Base-by-base conservation (phyloP, 1,284 basidiomycete genomes). In the Cutaneotrichosporon dermatis region DNA sequence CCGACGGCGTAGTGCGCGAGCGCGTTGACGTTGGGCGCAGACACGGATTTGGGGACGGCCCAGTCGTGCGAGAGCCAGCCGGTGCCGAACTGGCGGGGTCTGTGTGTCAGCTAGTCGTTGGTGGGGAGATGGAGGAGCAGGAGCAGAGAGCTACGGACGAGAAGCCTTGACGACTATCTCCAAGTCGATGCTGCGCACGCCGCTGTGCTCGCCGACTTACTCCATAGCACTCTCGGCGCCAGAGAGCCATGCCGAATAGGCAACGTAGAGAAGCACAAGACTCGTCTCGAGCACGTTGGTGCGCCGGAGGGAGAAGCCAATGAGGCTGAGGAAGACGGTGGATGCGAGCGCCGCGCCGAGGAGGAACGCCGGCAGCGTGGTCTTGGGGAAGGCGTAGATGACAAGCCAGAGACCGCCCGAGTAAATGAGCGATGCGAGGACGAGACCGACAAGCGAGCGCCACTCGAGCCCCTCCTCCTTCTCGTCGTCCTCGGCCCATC, bases 201-300 rank as follows among this genome's bases (percentile, higher is more conserved):
- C 25, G 2, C 25, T n/a, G n/a, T n/a, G n/a, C n/a, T n/a, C n/a
- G n/a, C n/a, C 34, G 15, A 67, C 76, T 69, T 53, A 78, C 76
- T 76, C 72, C 67, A 77, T 73, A 3, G 68, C 65, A 12, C 70
- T 67, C 59, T 79, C 77, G 2, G 73, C 71, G 12, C 74, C 73
- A 5, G 73, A 74, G 16, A 79, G 66, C 77, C 77, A 79, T 1
- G 76, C 76, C 25, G 73, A 74, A 61, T 79, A 79, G 61, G 90
- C 89, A 40, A 94, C 83, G 73, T 92, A 90, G 46, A 93, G 81
- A 3, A 90, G 87, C 45, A 95, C 84, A 48, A 89, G 86, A 12
- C 88, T 87, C 3, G 92, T 92, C 76, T 98, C 93, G 60, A 97
- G 88, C 45, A 95, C 89, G 69, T 94, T 96, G 50, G 93, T 96